A percentile compares a stretch with the other conserved stretches of the same genome.
Evolutionary conservation across 2,329 filamentous ascomycete genomes (phyloP).

Genomic region (Calonectria ilicicola): DNA sequence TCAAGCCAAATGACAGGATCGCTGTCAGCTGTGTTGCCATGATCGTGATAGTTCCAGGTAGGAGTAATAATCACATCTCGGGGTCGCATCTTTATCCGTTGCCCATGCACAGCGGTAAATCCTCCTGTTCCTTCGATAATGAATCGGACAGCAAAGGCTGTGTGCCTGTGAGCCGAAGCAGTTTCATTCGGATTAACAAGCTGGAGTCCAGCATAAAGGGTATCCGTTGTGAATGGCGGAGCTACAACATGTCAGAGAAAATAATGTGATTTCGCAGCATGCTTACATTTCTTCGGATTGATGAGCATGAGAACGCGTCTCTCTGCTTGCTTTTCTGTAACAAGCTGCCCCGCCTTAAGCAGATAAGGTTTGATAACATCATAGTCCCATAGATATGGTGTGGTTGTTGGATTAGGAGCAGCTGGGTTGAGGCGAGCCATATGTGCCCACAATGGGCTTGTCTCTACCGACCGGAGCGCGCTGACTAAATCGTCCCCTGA

Average conservation of each 20-base stretch:
- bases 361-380: slow-evolving; percentile 48
- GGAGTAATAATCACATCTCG: slow-evolving; percentile 70
- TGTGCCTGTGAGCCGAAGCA: slow-evolving; percentile 66
- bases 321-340: slow-evolving; percentile 54
- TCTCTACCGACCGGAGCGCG: slow-evolving; percentile 17
- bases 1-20: slow-evolving; percentile 69
- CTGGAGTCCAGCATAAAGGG: slow-evolving; percentile 67
- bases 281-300: slow-evolving; percentile 57
- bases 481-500: slow-evolving; percentile 12
- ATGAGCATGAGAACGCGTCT: slow-evolving; percentile 55
- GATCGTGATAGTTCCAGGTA: slow-evolving; percentile 70
- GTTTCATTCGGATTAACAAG: slow-evolving; percentile 68
- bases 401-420: slow-evolving; percentile 54
- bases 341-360: slow-evolving; percentile 46
- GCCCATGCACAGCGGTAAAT: slow-evolving; percentile 68
- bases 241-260: neutral
- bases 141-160: slow-evolving; percentile 66
- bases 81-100: slow-evolving; percentile 60
- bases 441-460: slow-evolving; percentile 58
- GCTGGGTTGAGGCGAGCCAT: slow-evolving; percentile 60
- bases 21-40: slow-evolving; percentile 61
- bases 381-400: slow-evolving; percentile 54
- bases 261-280: too few relatives aligned
- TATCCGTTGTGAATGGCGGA: slow-evolving; percentile 68
- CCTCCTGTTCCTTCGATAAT: slow-evolving; percentile 66